phyloP scores from a whole-genome alignment of 2,329 filamentous ascomycete species.

The Penicillium sp. region DNA sequence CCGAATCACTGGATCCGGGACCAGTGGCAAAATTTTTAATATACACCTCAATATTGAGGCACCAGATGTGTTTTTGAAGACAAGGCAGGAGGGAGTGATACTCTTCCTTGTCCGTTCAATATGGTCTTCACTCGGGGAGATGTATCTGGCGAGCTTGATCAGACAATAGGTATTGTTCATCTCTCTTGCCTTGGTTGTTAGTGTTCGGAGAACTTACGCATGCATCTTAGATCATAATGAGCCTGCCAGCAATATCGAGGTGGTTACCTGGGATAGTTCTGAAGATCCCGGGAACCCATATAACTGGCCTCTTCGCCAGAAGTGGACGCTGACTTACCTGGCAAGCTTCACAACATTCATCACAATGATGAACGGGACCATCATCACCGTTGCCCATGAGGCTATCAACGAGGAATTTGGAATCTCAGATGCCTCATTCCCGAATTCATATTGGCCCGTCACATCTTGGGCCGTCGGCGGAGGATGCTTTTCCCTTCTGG shows the following conservation, averaged over 20 bases:
- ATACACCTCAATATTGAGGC: neutral
- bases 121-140: constrained; percentile 26
- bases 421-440: constrained; percentile 31
- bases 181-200: neutral
- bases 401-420: constrained; percentile 36
- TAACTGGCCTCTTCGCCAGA: constrained; percentile 37
- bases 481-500: constrained; percentile 27
- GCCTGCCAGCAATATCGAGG: constrained; percentile 12
- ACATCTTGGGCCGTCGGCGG: constrained; percentile 35
- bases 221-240: constrained; percentile 16
- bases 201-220: neutral
- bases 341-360: constrained; percentile 34
- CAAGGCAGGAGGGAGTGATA: neutral
- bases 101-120: neutral
- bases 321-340: constrained; percentile 36
- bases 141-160: constrained; percentile 21
- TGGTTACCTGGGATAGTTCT: constrained; percentile 31
- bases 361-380: constrained; percentile 39
- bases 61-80: neutral
- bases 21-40: neutral
- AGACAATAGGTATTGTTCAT: constrained; percentile 15
- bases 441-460: constrained; percentile 35
- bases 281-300: constrained; percentile 39
- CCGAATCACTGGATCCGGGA: neutral
- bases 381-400: constrained; percentile 38